Evolutionary conservation across 768 basidiomycete genomes (phyloP).

Genomic region (Lentinus brumalis): DNA sequence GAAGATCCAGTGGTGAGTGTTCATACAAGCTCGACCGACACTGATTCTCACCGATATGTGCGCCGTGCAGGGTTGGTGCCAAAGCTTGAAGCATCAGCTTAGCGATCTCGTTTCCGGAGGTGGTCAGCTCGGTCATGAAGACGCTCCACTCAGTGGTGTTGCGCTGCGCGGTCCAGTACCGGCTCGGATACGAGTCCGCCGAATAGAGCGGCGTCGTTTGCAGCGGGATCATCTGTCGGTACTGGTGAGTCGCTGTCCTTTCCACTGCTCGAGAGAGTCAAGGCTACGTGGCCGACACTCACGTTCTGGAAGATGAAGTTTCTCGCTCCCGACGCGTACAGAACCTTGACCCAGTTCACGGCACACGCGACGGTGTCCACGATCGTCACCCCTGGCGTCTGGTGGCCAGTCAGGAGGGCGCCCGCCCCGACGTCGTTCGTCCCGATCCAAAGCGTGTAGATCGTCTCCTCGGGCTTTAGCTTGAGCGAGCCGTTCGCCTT

Average conservation of each 20-base stretch:
- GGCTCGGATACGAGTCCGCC: slow-evolving; percentile 33
- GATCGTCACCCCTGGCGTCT: slow-evolving; percentile 48
- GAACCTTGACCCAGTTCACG: slow-evolving; percentile 56
- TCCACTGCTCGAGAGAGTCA: too few relatives aligned
- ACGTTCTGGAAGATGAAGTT: slow-evolving; percentile 75
- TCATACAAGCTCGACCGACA: not conserved
- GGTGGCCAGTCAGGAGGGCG: slow-evolving; percentile 54
- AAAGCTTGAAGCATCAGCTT: slow-evolving; percentile 29
- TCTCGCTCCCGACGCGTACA: slow-evolving; percentile 61
- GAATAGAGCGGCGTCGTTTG: slow-evolving; percentile 34
- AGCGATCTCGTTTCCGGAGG: slow-evolving; percentile 33
- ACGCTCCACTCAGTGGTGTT: slow-evolving; percentile 39
- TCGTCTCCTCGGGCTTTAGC: slow-evolving; percentile 46
- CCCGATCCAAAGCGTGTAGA: slow-evolving; percentile 72
- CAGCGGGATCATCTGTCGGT: slow-evolving; percentile 39
- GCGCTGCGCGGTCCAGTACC: slow-evolving; percentile 34
- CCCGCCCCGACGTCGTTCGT: slow-evolving; percentile 57
- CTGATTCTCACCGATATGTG: slow-evolving; percentile 53
- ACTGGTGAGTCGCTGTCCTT: not conserved
- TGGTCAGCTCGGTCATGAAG: slow-evolving; percentile 35
- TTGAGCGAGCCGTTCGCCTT: slow-evolving; percentile 42
- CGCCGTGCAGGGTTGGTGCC: slow-evolving; percentile 35
- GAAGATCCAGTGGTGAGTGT: not conserved
- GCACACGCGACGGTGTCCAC: slow-evolving; percentile 61
- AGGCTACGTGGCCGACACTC: slow-evolving; percentile 22